Percentiles rank a stretch among this genome's conserved stretches.
These are phyloP conservation scores for Amanita molliuscula DNA, from an alignment of 768 basidiomycete species.

Conservation along the genomic window DNA sequence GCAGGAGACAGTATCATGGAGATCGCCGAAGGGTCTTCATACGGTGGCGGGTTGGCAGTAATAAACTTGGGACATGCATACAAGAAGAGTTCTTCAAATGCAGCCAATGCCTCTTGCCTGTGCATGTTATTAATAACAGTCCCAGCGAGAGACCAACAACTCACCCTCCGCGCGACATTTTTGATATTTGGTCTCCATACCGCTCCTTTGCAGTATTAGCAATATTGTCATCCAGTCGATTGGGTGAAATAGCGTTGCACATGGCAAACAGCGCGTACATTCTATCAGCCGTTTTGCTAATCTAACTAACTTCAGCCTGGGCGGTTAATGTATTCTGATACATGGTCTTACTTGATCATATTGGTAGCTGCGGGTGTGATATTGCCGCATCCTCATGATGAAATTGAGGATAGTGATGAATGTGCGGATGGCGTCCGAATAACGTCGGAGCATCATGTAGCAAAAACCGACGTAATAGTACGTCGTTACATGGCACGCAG, in stretches of 20 bases:
- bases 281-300: conserved; percentile 94
- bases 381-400: conserved; percentile 92
- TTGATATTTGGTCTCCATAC: conserved; percentile 83
- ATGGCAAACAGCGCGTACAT: conserved; percentile 97
- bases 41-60: conserved; percentile 87
- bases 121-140: conserved; percentile 4
- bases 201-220: conserved; percentile 88
- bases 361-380: conserved; percentile 93
- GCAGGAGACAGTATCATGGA: conserved; percentile 33
- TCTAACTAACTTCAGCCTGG: conserved; percentile 31
- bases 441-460: conserved; percentile 90
- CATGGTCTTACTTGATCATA: conserved; percentile 69
- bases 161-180: conserved; percentile 74
- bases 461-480: conserved; percentile 97
- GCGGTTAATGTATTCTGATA: neutral
- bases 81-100: conserved; percentile 88
- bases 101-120: conserved; percentile 63
- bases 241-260: conserved; percentile 88
- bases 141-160: conserved; percentile 4
- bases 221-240: conserved; percentile 88
- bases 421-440: conserved; percentile 90
- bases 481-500: conserved; percentile 92
- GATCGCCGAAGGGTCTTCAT: conserved; percentile 66
- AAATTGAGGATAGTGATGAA: conserved; percentile 92
- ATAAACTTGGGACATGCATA: conserved; percentile 98